phyloP scores from a whole-genome alignment of 1,284 basidiomycete genomes.

The Wallemia mellicola region DNA sequence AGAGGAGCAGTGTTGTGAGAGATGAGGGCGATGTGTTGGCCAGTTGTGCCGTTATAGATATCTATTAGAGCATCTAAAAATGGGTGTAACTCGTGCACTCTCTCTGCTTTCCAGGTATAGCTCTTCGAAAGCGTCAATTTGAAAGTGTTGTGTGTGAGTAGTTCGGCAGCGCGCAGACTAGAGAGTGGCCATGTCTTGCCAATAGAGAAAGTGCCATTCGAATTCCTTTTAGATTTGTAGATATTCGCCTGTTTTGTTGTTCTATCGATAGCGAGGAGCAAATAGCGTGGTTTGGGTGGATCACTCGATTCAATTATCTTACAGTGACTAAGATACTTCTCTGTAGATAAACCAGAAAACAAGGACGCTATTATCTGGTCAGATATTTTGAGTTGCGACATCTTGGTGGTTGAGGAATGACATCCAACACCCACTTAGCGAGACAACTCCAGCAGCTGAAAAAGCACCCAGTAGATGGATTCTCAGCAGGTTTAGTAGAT shows the following conservation, averaged over 20 bases:
- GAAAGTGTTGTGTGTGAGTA: constrained; percentile 19
- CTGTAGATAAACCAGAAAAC: background rate
- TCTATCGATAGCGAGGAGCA: constrained; percentile 8
- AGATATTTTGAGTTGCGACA: background rate
- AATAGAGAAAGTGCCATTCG: constrained; percentile 79
- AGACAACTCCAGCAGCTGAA: constrained; percentile 26
- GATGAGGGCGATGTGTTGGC: constrained; percentile 1
- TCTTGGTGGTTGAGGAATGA: background rate
- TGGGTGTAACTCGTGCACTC: background rate
- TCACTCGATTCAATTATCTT: constrained; percentile 2
- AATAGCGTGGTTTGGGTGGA: constrained; percentile 8
- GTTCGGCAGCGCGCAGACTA: constrained; percentile 49
- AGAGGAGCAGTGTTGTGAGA: constrained; percentile 27
- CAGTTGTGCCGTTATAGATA: constrained; percentile 1
- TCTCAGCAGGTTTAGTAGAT: constrained; percentile 78
- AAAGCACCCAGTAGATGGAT: constrained; percentile 68
- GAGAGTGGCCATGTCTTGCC: constrained; percentile 84
- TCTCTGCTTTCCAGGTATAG: background rate
- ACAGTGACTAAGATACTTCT: background rate
- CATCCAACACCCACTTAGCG: background rate
- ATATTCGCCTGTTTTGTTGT: constrained; percentile 15
- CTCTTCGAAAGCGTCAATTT: background rate
- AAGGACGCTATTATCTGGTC: background rate
- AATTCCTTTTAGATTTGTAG: constrained; percentile 89
- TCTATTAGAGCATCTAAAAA: background rate